These are phyloP conservation scores for Aspergillus intermedius DNA, from an alignment of 2,329 filamentous ascomycete species.

Conservation along the genomic window DNA sequence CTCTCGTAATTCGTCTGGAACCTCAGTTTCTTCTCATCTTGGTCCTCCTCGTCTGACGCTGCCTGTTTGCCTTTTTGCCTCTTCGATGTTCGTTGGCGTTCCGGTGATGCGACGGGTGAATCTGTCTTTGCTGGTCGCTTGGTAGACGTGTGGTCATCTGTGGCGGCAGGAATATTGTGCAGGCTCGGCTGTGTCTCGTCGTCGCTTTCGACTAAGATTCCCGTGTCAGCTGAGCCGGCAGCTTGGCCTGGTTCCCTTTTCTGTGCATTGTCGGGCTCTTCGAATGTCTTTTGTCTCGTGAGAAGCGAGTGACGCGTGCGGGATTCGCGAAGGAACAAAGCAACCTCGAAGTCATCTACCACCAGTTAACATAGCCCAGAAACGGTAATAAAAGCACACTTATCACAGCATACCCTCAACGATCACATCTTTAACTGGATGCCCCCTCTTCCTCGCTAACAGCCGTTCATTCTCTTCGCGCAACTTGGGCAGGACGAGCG, in stretches of 20 bases:
- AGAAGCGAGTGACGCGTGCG: conserved; percentile 79
- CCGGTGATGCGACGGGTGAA: not conserved
- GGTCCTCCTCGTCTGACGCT: conserved; percentile 31
- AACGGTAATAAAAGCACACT: conserved; percentile 2
- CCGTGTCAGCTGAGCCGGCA: conserved; percentile 23
- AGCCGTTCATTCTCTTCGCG: conserved; percentile 69
- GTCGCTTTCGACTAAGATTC: conserved; percentile 55
- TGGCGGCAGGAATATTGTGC: conserved; percentile 48
- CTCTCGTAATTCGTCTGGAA: conserved; percentile 88
- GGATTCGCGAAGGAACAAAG: conserved; percentile 85
- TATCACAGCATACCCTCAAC: conserved; percentile 54
- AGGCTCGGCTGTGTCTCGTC: conserved; percentile 46
- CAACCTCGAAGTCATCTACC: conserved; percentile 88
- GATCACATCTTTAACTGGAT: conserved; percentile 81
- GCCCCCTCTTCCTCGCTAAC: conserved; percentile 64
- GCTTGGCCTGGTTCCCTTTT: not conserved
- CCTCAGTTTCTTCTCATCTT: conserved; percentile 75
- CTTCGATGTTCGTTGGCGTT: conserved; percentile 11
- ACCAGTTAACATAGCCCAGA: conserved; percentile 1
- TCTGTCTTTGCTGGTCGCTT: conserved; percentile 15
- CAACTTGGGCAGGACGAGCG: conserved; percentile 81
- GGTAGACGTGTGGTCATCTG: conserved; percentile 12
- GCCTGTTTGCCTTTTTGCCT: conserved; percentile 29
- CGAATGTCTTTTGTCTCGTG: conserved; percentile 74
- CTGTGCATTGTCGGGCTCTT: conserved; percentile 43